Conservation (phyloP, 148 eudicot species). For the Suaeda aralocaspica region DNA sequence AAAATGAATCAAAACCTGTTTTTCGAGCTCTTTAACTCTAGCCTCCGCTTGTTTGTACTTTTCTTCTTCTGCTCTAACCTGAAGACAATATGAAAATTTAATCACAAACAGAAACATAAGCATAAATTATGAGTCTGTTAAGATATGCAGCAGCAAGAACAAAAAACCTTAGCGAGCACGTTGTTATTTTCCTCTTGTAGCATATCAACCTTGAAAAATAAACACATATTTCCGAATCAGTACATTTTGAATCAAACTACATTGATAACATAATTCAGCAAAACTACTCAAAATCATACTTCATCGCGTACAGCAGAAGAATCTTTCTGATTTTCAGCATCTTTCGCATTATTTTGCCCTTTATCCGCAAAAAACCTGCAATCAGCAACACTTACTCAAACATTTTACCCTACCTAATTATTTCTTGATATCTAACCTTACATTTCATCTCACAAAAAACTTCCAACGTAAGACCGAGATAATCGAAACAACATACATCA, state of each 20-base stretch:
- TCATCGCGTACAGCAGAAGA: constrained; percentile 82
- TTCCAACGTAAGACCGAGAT: not conserved
- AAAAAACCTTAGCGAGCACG: constrained; percentile 54
- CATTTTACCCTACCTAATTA: not conserved
- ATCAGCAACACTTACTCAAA: constrained; percentile 4
- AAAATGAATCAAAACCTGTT: constrained; percentile 49
- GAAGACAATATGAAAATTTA: constrained; percentile 23
- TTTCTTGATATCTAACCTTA: not conserved
- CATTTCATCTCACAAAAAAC: not conserved
- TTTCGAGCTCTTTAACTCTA: constrained; percentile 86
- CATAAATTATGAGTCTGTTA: not conserved
- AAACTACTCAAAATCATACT: constrained; percentile 36
- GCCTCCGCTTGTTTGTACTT: constrained; percentile 67
- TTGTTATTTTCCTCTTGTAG: constrained; percentile 79
- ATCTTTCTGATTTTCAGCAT: constrained; percentile 50
- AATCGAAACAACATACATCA: not conserved
- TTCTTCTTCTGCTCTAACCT: constrained; percentile 76
- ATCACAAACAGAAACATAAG: not conserved
- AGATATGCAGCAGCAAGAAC: constrained; percentile 10
- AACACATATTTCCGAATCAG: not conserved
- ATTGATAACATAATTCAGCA: not conserved
- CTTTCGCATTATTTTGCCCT: constrained; percentile 40
- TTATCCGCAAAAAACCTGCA: constrained; percentile 66
- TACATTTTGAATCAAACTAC: not conserved
- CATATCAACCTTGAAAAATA: constrained; percentile 69